A percentile compares a stretch with the other conserved stretches of the same genome.
Evolutionary conservation across 805 yeast genomes (phyloP).

Genomic region (Lachancea mirantina): DNA sequence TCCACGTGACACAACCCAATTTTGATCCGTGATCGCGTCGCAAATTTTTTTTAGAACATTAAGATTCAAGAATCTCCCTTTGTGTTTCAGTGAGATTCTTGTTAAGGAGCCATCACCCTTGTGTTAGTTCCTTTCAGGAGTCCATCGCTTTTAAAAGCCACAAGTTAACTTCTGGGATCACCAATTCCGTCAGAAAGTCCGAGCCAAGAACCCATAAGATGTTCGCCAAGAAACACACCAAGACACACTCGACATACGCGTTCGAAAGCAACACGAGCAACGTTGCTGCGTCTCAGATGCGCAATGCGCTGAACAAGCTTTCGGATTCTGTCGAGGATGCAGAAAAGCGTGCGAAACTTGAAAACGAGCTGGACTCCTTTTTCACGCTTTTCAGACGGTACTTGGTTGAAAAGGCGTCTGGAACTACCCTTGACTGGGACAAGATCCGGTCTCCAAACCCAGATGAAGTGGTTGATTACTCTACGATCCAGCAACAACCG

Average conservation of each 20-base stretch:
- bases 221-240: constrained; percentile 33
- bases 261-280: constrained; percentile 92
- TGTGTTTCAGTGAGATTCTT: constrained; percentile 2
- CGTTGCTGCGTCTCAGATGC: constrained; percentile 96
- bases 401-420: constrained; percentile 80
- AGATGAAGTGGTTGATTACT: constrained; percentile 83
- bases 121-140: background rate
- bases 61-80: constrained; percentile 1
- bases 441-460: constrained; percentile 85
- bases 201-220: constrained; percentile 20
- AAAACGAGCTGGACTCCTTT: constrained; percentile 89
- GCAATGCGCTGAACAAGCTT: constrained; percentile 85
- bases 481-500: constrained; percentile 35
- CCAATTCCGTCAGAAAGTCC: too few relatives aligned
- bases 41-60: constrained; percentile 2
- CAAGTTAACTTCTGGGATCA: background rate
- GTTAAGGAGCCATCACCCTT: too few relatives aligned
- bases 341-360: constrained; percentile 52
- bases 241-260: constrained; percentile 47
- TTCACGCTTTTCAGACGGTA: constrained; percentile 91
- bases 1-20: too few relatives aligned
- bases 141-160: background rate
- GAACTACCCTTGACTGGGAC: constrained; percentile 86
- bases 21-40: background rate
- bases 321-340: constrained; percentile 68